A percentile compares a stretch with the other conserved stretches of the same genome.
Evolutionary conservation across 306 rosid species (phyloP).

Genomic region (Nissolia schottii): DNA sequence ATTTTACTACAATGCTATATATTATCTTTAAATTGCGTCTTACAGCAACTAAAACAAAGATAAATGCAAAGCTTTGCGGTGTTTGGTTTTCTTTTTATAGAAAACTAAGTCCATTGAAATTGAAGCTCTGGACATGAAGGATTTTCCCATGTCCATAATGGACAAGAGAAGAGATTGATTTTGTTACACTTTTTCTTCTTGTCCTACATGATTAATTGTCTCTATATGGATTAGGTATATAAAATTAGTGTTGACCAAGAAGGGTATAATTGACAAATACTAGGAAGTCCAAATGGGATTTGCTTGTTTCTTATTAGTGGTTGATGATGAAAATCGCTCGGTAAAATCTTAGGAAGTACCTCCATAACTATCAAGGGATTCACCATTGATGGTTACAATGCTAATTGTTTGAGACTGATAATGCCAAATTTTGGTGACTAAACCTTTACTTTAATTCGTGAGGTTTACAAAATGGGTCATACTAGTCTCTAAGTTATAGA

Average conservation of each 20-base stretch:
- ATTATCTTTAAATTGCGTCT: background rate
- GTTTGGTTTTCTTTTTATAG: conserved; percentile 27
- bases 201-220: conserved; percentile 17
- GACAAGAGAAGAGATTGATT: conserved; percentile 29
- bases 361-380: conserved; percentile 27
- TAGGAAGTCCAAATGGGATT: background rate
- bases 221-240: background rate
- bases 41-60: conserved; percentile 14
- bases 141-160: background rate
- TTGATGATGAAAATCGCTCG: conserved; percentile 24
- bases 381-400: background rate
- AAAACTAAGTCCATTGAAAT: background rate
- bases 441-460: too few relatives aligned
- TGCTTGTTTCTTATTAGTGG: conserved; percentile 1
- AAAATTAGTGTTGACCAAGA: background rate
- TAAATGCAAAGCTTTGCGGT: conserved; percentile 21
- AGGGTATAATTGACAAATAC: conserved; percentile 10
- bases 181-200: conserved; percentile 30
- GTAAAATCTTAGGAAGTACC: conserved; percentile 42
- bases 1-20: too few relatives aligned
- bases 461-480: too few relatives aligned
- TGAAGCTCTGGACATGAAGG: background rate
- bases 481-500: too few relatives aligned
- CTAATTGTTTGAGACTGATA: background rate
- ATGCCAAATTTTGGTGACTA: background rate